A percentile compares a stretch with the other conserved stretches of the same genome.
Conservation (phyloP, 2,329 filamentous ascomycete genomes). For the Paecilomyces sp. region DNA sequence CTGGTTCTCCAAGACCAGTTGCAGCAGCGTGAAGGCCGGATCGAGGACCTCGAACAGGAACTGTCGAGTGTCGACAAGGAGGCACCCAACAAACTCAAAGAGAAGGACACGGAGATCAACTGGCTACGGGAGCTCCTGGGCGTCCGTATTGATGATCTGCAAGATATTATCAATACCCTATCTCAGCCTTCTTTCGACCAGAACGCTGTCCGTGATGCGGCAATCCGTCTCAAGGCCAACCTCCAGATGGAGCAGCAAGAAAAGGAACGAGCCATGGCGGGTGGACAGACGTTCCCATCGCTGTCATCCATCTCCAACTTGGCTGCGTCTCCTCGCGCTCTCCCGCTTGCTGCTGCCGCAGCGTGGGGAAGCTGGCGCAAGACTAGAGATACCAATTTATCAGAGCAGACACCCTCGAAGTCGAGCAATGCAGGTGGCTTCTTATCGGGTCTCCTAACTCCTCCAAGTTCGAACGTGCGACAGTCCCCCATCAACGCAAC, state of each 20-base stretch:
- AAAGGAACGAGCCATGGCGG: constrained; percentile 74
- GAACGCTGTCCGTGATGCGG: constrained; percentile 75
- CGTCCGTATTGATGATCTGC: constrained; percentile 82
- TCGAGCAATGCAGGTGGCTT: constrained; percentile 52
- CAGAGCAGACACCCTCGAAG: constrained; percentile 54
- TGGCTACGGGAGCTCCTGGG: constrained; percentile 92
- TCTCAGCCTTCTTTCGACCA: constrained; percentile 69
- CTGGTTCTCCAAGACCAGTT: constrained; percentile 94
- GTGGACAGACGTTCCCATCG: constrained; percentile 60
- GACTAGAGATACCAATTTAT: constrained; percentile 45
- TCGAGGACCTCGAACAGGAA: constrained; percentile 76
- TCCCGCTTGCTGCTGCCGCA: constrained; percentile 83
- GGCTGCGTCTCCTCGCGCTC: constrained; percentile 66
- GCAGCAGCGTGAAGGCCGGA: constrained; percentile 82
- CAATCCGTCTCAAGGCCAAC: constrained; percentile 87
- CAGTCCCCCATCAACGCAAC: constrained; percentile 46
- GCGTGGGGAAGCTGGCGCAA: constrained; percentile 96
- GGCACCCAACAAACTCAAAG: constrained; percentile 72
- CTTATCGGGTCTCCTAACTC: constrained; percentile 76
- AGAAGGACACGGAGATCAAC: constrained; percentile 86
- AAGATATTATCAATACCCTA: constrained; percentile 80
- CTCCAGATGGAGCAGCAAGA: constrained; percentile 98
- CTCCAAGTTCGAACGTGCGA: constrained; percentile 69
- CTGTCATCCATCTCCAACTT: constrained; percentile 70
- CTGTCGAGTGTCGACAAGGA: constrained; percentile 66